These are phyloP conservation scores for Schizonepeta tenuifolia DNA, from an alignment of 257 asterid species.

Conservation along the genomic window DNA sequence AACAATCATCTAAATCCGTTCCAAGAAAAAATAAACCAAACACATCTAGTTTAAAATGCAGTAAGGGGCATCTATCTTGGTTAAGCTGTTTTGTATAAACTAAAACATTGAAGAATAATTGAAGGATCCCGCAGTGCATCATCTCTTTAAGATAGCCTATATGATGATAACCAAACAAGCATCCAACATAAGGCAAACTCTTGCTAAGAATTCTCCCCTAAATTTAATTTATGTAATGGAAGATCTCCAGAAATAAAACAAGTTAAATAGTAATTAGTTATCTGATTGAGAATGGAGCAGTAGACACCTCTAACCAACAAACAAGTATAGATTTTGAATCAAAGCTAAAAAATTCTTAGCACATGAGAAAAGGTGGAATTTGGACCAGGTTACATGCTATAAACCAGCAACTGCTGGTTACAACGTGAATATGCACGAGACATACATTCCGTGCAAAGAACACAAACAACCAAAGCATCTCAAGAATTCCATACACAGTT, in stretches of 20 bases:
- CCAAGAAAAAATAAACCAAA: constrained; percentile 3
- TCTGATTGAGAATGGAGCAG: background rate
- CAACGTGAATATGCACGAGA: constrained; percentile 24
- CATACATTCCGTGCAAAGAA: background rate
- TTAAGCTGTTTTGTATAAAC: constrained; percentile 25
- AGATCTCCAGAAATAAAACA: constrained; percentile 6
- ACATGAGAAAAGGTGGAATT: background rate
- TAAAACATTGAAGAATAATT: background rate
- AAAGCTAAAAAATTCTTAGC: background rate
- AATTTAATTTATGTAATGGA: background rate
- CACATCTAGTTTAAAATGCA: constrained; percentile 16
- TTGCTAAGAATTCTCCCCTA: background rate
- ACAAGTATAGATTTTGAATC: constrained; percentile 1
- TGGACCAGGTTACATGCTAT: constrained; percentile 20
- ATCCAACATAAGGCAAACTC: constrained; percentile 8
- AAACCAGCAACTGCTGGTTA: constrained; percentile 20
- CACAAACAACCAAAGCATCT: constrained; percentile 14
- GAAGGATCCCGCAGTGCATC: background rate
- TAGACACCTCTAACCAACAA: constrained; percentile 9
- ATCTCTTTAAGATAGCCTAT: background rate
- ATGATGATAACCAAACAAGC: constrained; percentile 1
- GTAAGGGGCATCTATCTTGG: constrained; percentile 15
- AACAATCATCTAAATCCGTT: background rate
- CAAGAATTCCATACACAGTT: constrained; percentile 1
- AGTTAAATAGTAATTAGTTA: background rate